These are phyloP conservation scores for Kwoniella mangroviensis DNA, from an alignment of 768 basidiomycete species.

Conservation along the genomic window DNA sequence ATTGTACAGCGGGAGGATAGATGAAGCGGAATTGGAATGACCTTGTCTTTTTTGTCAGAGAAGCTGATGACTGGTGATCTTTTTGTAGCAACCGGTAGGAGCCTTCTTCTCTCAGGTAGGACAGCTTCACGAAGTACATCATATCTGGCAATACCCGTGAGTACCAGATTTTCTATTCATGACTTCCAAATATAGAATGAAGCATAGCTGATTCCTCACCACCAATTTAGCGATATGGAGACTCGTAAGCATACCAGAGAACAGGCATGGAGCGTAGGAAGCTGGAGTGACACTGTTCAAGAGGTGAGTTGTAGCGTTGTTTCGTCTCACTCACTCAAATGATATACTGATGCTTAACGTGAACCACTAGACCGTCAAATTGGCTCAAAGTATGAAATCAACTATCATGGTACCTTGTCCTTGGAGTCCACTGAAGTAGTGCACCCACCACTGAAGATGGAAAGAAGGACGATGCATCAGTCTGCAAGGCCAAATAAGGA, in stretches of 20 bases:
- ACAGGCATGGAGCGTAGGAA: constrained; percentile 90
- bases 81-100: constrained; percentile 52
- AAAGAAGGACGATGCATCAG: not conserved
- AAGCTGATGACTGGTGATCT: constrained; percentile 5
- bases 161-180: constrained; percentile 49
- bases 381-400: constrained; percentile 83
- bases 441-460: not conserved
- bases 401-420: constrained; percentile 66
- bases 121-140: constrained; percentile 71
- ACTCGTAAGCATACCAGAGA: constrained; percentile 81
- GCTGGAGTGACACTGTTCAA: constrained; percentile 92
- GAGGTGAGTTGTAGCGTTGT: constrained; percentile 65
- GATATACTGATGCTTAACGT: too few species aligned
- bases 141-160: constrained; percentile 96
- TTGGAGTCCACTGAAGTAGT: constrained; percentile 53
- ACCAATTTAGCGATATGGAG: constrained; percentile 63
- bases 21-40: too few species aligned
- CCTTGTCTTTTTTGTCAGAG: constrained; percentile 56
- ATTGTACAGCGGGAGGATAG: too few species aligned
- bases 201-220: not conserved
- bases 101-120: constrained; percentile 59
- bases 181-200: not conserved
- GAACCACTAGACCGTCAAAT: constrained; percentile 74
- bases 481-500: not conserved
- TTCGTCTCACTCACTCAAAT: too few species aligned